A percentile compares a stretch with the other conserved stretches of the same genome.
phyloP scores from a whole-genome alignment of 176 grass and related monocot species.

The Raddia guianensis region DNA sequence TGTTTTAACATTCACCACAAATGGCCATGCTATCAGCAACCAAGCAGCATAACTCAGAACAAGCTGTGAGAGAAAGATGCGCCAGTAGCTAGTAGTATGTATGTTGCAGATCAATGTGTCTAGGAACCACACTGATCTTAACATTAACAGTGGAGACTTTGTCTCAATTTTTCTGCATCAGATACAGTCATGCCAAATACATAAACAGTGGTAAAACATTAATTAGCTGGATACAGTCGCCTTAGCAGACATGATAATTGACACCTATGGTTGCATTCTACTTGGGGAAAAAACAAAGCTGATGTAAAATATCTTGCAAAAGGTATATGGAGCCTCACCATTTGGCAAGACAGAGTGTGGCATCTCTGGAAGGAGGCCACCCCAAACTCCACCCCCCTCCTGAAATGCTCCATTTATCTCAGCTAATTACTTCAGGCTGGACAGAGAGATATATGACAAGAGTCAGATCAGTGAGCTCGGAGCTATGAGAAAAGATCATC shows the following conservation, averaged over 20 bases:
- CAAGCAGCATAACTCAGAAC: neutral
- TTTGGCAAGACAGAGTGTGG: conserved; percentile 55
- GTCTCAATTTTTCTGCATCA: conserved; percentile 19
- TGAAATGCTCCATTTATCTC: conserved; percentile 62
- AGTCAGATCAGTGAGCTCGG: conserved; percentile 29
- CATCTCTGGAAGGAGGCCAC: conserved; percentile 59
- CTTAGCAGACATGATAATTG: neutral
- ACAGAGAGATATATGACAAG: conserved; percentile 30
- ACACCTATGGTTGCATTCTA: neutral
- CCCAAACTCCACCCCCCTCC: conserved; percentile 65
- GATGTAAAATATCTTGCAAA: conserved; percentile 1
- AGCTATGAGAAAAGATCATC: conserved; percentile 12
- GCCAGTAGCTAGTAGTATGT: neutral
- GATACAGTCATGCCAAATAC: conserved; percentile 2
- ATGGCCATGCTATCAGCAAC: neutral
- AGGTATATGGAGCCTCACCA: conserved; percentile 43
- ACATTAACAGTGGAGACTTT: neutral
- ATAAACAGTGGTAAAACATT: conserved; percentile 11
- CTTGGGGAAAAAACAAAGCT: neutral
- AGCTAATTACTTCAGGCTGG: neutral
- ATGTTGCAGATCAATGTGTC: neutral
- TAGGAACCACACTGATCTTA: neutral
- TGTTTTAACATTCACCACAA: conserved; percentile 46
- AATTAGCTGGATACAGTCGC: neutral
- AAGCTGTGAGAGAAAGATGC: neutral